Conservation (phyloP, 345 rosid species). For the Salix exigua region DNA sequence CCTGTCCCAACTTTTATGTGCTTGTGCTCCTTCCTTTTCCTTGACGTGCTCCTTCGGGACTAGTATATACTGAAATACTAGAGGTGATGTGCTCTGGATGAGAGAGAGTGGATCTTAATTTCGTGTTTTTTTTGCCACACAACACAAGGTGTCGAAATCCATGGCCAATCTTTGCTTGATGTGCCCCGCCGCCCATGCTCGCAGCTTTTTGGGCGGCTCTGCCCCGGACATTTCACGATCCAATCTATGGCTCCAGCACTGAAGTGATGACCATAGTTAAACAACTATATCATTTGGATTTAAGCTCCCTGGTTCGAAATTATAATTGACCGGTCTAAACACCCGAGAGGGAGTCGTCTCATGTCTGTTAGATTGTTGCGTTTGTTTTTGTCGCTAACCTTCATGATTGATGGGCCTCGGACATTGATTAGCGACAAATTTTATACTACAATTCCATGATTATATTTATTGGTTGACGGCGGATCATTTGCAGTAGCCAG, state of each 20-base stretch:
- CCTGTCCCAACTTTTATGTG: conserved; percentile 23
- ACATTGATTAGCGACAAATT: conserved; percentile 17
- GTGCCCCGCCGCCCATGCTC: conserved; percentile 27
- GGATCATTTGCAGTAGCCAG: conserved; percentile 9
- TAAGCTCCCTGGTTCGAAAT: neutral
- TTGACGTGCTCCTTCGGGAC: conserved; percentile 2
- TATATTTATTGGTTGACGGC: conserved; percentile 29
- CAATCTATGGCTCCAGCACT: neutral
- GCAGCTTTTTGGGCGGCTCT: conserved; percentile 21
- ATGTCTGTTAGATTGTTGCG: neutral
- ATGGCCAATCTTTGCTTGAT: neutral
- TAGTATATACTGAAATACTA: neutral
- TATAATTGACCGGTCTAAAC: neutral
- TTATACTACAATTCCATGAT: conserved; percentile 1
- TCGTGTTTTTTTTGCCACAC: too few species aligned
- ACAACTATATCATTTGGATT: neutral
- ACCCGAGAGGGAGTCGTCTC: neutral
- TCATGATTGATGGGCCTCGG: conserved; percentile 27
- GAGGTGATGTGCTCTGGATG: too few species aligned
- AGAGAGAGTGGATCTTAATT: too few species aligned
- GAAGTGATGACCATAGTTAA: neutral
- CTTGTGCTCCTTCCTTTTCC: neutral
- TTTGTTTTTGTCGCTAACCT: conserved; percentile 5
- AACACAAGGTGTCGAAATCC: too few species aligned
- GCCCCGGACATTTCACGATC: conserved; percentile 12